phyloP scores from a whole-genome alignment of 805 yeast genomes.

The Candida fluviatilis region DNA sequence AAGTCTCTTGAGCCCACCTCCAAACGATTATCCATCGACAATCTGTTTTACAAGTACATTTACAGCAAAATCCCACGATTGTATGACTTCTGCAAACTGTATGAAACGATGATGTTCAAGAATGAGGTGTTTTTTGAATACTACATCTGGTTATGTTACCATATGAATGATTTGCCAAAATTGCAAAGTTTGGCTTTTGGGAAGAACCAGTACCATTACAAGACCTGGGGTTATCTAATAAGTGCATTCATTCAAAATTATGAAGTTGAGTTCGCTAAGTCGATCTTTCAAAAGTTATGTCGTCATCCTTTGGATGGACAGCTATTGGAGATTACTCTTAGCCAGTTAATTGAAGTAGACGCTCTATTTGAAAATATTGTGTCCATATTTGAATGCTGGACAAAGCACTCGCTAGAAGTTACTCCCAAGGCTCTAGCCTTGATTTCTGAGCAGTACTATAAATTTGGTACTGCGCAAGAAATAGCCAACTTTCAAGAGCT shows the following conservation, averaged over 20 bases:
- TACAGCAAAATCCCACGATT: slow-evolving; percentile 18
- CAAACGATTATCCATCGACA: slow-evolving; percentile 5
- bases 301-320: slow-evolving; percentile 18
- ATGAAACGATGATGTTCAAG: slow-evolving; percentile 12
- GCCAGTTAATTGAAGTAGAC: slow-evolving; percentile 21
- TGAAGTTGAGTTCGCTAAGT: slow-evolving; percentile 29
- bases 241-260: slow-evolving; percentile 27
- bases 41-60: slow-evolving; percentile 11
- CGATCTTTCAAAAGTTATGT: slow-evolving; percentile 20
- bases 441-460: slow-evolving; percentile 25
- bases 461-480: slow-evolving; percentile 27
- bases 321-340: slow-evolving; percentile 24
- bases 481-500: slow-evolving; percentile 16
- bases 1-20: slow-evolving; percentile 4
- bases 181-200: slow-evolving; percentile 3
- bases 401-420: slow-evolving; percentile 18
- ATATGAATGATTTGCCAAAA: slow-evolving; percentile 25
- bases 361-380: slow-evolving; percentile 28
- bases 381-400: slow-evolving; percentile 25
- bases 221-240: slow-evolving; percentile 25
- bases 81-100: slow-evolving; percentile 16
- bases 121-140: slow-evolving; percentile 18
- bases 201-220: slow-evolving; percentile 13
- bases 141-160: slow-evolving; percentile 33
- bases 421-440: slow-evolving; percentile 22